Percentiles rank a stretch among this genome's conserved stretches.
These are phyloP conservation scores for Biscogniauxia mediterranea DNA, from an alignment of 2,329 filamentous ascomycete species.

Conservation along the genomic window DNA sequence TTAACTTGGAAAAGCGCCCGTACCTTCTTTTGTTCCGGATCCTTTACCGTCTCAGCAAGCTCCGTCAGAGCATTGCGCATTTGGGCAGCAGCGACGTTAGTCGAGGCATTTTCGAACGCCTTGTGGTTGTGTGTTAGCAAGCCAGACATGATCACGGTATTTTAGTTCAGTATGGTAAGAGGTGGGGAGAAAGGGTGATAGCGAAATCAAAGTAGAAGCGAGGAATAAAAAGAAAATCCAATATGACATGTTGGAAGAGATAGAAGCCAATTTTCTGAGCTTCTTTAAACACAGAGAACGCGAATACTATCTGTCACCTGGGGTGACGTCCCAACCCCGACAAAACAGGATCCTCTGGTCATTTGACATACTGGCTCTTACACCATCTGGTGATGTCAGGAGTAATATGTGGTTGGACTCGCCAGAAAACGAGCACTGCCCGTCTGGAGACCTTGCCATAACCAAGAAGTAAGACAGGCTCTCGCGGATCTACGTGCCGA, in stretches of 20 bases:
- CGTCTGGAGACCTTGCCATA: neutral
- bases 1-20: conserved; percentile 19
- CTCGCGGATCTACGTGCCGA: neutral
- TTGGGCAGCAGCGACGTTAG: conserved; percentile 94
- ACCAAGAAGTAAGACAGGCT: neutral
- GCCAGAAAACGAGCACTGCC: neutral
- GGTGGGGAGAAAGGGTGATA: conserved; percentile 1
- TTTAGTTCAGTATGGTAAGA: neutral
- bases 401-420: neutral
- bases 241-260: neutral
- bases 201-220: conserved; percentile 7
- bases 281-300: neutral
- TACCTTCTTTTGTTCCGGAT: conserved; percentile 82
- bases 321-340: no score
- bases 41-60: conserved; percentile 84
- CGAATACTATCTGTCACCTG: neutral
- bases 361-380: neutral
- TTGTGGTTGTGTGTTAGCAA: conserved; percentile 45
- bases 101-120: conserved; percentile 99
- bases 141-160: conserved; percentile 7
- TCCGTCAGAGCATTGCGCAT: conserved; percentile 98
- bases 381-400: neutral
- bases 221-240: neutral
- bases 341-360: neutral
- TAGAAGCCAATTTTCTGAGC: neutral